A percentile compares a stretch with the other conserved stretches of the same genome.
Evolutionary conservation across 2,329 filamentous ascomycete species (phyloP).

Genomic region (Aspergillus persii): DNA sequence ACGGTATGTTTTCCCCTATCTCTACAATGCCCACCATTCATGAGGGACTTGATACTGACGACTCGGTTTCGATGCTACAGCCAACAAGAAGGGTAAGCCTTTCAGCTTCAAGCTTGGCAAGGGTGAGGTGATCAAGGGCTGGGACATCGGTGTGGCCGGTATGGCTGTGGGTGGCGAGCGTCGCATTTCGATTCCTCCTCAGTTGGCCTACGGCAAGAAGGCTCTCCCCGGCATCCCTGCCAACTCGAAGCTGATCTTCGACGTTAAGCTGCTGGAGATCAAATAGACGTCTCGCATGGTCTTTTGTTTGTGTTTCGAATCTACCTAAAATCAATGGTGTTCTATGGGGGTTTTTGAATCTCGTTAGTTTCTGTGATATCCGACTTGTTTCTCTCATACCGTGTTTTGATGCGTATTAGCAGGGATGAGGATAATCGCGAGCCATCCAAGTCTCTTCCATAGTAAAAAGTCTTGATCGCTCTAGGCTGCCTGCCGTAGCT

Average conservation of each 20-base stretch:
- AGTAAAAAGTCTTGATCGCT: neutral
- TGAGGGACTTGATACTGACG: conserved; percentile 4
- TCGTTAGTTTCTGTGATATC: conserved; percentile 30
- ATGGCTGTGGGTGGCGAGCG: conserved; percentile 94
- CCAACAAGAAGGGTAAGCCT: conserved; percentile 98
- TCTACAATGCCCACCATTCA: neutral
- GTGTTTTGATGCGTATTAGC: conserved; percentile 25
- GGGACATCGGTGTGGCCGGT: conserved; percentile 91
- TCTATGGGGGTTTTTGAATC: conserved; percentile 29
- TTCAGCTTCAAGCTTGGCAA: conserved; percentile 93
- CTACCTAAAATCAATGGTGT: conserved; percentile 15
- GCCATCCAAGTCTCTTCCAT: conserved; percentile 15
- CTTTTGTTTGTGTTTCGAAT: conserved; percentile 9
- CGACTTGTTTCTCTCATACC: conserved; percentile 34
- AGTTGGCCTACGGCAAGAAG: conserved; percentile 86
- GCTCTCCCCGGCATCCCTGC: conserved; percentile 78
- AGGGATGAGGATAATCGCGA: conserved; percentile 36
- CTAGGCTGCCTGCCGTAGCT: neutral
- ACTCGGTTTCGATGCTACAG: conserved; percentile 43
- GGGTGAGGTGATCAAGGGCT: conserved; percentile 97
- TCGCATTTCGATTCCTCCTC: conserved; percentile 81
- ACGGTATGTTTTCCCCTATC: conserved; percentile 60
- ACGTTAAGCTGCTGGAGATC: conserved; percentile 81
- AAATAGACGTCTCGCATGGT: conserved; percentile 56
- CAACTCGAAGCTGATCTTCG: conserved; percentile 90